Conservation (phyloP, 257 asterid genomes). For the Salvia rosmarinus region DNA sequence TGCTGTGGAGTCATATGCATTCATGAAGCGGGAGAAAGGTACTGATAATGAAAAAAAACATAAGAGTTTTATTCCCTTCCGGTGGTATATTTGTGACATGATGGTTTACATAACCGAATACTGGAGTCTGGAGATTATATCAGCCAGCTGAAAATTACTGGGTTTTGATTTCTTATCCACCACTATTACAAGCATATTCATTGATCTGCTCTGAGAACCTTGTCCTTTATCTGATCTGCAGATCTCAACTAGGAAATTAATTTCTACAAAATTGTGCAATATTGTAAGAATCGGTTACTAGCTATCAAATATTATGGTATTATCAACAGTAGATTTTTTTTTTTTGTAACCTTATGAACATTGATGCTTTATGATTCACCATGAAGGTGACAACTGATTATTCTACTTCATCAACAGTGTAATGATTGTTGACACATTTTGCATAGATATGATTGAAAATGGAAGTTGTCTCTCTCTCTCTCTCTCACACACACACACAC, state of each 20-base stretch:
- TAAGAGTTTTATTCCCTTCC: constrained; percentile 66
- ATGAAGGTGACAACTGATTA: neutral
- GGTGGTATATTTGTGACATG: constrained; percentile 83
- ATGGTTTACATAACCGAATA: constrained; percentile 55
- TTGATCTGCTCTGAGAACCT: constrained; percentile 14
- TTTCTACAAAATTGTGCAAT: neutral
- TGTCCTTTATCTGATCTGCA: constrained; percentile 5
- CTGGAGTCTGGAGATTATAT: constrained; percentile 58
- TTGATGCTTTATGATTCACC: neutral
- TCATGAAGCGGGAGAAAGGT: constrained; percentile 95
- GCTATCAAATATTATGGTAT: neutral
- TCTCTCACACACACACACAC: neutral
- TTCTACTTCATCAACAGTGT: neutral
- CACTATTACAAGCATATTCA: constrained; percentile 2
- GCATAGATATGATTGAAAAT: neutral
- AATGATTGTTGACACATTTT: neutral
- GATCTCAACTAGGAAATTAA: neutral
- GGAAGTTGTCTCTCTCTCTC: neutral
- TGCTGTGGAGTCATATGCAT: constrained; percentile 83
- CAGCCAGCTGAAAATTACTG: constrained; percentile 45
- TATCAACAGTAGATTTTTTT: neutral
- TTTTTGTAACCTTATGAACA: neutral
- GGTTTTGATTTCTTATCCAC: neutral
- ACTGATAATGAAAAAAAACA: constrained; percentile 66
- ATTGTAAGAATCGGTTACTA: constrained; percentile 21